Conservation (phyloP, 108 stramenopile genomes). For the Chaetoceros tenuissimus region DNA sequence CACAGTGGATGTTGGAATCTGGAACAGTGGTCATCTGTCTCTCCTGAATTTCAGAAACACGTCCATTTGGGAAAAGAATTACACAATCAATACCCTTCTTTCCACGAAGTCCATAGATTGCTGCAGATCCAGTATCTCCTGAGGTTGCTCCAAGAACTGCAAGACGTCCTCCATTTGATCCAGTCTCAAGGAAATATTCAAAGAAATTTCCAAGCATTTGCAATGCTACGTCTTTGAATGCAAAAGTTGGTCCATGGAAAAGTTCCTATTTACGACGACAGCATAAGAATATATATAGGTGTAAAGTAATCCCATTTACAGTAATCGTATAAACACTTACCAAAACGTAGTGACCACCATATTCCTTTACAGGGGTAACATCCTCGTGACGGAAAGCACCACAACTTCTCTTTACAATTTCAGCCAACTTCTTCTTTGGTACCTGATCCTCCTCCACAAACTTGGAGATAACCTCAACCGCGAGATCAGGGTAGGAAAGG, state of each 20-base stretch:
- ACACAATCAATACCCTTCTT: conserved; percentile 95
- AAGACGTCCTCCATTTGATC: conserved; percentile 77
- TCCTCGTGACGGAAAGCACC: conserved; percentile 81
- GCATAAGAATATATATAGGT: not conserved
- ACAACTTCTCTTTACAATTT: conserved; percentile 83
- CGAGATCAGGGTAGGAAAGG: conserved; percentile 76
- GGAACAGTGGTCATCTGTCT: conserved; percentile 97
- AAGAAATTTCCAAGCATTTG: conserved; percentile 99
- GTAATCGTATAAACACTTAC: conserved; percentile 46
- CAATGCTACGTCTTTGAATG: conserved; percentile 99
- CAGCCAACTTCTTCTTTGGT: conserved; percentile 64
- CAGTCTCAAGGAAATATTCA: conserved; percentile 94
- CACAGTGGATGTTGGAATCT: conserved; percentile 94
- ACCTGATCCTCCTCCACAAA: conserved; percentile 91
- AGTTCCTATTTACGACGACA: conserved; percentile 68
- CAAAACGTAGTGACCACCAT: conserved; percentile 70
- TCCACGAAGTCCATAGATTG: conserved; percentile 96
- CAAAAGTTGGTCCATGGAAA: conserved; percentile 98
- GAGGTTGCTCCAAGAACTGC: conserved; percentile 93
- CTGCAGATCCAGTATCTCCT: conserved; percentile 94
- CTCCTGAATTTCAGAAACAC: conserved; percentile 93
- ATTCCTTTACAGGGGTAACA: conserved; percentile 83
- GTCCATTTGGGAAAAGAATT: conserved; percentile 94
- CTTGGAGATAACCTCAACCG: conserved; percentile 82
- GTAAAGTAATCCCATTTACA: not conserved